These are phyloP conservation scores for Diplodia seriata DNA, from an alignment of 2,329 filamentous ascomycete species.

Conservation along the genomic window DNA sequence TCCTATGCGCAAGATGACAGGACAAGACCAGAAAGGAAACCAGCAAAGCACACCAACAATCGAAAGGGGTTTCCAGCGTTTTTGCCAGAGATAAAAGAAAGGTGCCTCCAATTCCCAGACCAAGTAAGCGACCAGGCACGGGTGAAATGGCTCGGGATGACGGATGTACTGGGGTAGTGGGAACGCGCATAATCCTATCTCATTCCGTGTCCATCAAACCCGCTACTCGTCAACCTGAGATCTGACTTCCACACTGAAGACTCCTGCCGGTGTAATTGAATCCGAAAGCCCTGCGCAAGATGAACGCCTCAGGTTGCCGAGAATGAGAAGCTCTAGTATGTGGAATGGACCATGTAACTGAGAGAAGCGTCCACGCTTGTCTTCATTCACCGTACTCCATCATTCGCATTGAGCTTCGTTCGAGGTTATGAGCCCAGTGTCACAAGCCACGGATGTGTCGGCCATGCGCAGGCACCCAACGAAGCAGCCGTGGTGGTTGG, in stretches of 20 bases:
- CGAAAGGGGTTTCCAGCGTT: slow-evolving; percentile 24
- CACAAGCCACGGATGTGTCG: slow-evolving; percentile 31
- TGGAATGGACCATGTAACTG: slow-evolving; percentile 32
- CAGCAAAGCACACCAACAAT: slow-evolving; percentile 32
- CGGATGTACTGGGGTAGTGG: slow-evolving; percentile 31
- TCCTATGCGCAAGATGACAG: slow-evolving; percentile 33
- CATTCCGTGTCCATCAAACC: slow-evolving; percentile 27
- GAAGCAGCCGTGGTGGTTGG: slow-evolving; percentile 31
- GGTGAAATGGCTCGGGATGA: slow-evolving; percentile 11
- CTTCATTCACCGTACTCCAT: slow-evolving; percentile 34
- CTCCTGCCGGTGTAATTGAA: slow-evolving; percentile 30
- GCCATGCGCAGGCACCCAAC: slow-evolving; percentile 24
- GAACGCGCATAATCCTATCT: slow-evolving; percentile 29
- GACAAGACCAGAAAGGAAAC: slow-evolving; percentile 32
- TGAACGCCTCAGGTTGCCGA: slow-evolving; percentile 34
- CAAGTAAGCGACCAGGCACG: slow-evolving; percentile 30
- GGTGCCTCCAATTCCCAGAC: slow-evolving; percentile 31
- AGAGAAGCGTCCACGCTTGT: slow-evolving; percentile 33
- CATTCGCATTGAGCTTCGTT: slow-evolving; percentile 33
- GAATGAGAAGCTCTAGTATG: slow-evolving; percentile 34
- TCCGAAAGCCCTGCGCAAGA: slow-evolving; percentile 33
- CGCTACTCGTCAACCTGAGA: slow-evolving; percentile 32
- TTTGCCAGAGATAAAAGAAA: slow-evolving; percentile 29
- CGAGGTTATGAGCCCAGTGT: slow-evolving; percentile 32
- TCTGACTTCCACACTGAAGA: slow-evolving; percentile 30